Percentiles rank a stretch among this genome's conserved stretches.
phyloP scores from a whole-genome alignment of 192 early-diverging fungal genomes.

The Dispira simplex region DNA sequence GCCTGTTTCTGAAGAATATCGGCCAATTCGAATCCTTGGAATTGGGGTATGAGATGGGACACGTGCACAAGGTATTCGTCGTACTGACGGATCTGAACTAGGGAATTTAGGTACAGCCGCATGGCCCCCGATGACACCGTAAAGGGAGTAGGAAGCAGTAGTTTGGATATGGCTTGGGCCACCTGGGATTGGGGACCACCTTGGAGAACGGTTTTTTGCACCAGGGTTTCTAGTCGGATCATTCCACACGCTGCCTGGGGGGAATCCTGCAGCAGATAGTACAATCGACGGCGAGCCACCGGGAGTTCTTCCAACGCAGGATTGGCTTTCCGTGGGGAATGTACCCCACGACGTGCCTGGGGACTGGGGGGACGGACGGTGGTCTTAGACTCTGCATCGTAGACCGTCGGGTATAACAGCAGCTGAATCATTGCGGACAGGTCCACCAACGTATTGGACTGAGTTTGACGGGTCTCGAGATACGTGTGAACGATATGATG shows the following conservation, averaged over 20 bases:
- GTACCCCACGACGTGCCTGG: background rate
- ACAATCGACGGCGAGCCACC: slow-evolving; percentile 19
- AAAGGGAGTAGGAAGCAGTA: slow-evolving; percentile 24
- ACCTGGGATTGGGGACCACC: slow-evolving; percentile 31
- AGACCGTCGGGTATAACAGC: slow-evolving; percentile 59
- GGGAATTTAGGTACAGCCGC: slow-evolving; percentile 29
- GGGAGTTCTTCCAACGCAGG: slow-evolving; percentile 12
- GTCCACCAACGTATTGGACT: slow-evolving; percentile 13
- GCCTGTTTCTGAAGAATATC: slow-evolving; percentile 24
- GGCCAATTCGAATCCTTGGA: slow-evolving; percentile 25
- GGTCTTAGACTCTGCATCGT: slow-evolving; percentile 33
- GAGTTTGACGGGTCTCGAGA: background rate
- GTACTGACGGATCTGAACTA: slow-evolving; percentile 26
- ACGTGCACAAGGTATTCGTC: slow-evolving; percentile 30
- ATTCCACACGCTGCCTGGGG: slow-evolving; percentile 26
- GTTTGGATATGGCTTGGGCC: slow-evolving; percentile 21
- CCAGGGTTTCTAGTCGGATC: slow-evolving; percentile 27
- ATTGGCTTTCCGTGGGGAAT: background rate
- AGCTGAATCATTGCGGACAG: slow-evolving; percentile 37
- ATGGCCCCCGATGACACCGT: slow-evolving; percentile 31
- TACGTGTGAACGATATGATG: slow-evolving; percentile 24
- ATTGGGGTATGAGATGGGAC: slow-evolving; percentile 18
- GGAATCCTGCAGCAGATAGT: slow-evolving; percentile 21
- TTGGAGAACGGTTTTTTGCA: slow-evolving; percentile 26
- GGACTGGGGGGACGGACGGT: background rate